Base-by-base conservation (phyloP, 2,329 filamentous ascomycete genomes). In the Colletotrichum plurivorum region DNA sequence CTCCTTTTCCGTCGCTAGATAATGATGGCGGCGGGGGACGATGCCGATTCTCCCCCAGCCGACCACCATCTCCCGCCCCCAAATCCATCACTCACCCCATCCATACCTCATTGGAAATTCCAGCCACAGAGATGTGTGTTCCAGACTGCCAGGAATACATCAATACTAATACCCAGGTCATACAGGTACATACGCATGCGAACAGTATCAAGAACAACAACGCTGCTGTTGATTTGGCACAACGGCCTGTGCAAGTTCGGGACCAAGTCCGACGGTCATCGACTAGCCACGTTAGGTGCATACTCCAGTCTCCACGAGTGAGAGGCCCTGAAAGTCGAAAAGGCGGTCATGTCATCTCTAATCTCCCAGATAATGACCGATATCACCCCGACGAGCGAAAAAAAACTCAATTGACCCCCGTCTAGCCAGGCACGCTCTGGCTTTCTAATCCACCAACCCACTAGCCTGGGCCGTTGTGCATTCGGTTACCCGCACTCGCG, bases 341-440 rank as follows among this genome's bases (percentile, higher is more conserved):
- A 15, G 15, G 45, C 45, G 45, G 52, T 45, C 18, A 51, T 46
- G 52, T 22, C 53, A 22, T 55, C 22, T 41, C 31, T 65, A 60
- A 65, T 69, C 56, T 69, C 66, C 66, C 54, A 51, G 41, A 59
- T 51, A 48, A 60, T 49, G 41, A 54, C 61, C 54, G 54, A 69
- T 65, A 55, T 60, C 66, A 69, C 61, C 27, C 25, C 66, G 48
- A 64, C 45, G 46, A 57, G 39, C 27, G 18, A 27, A n/a, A 63
- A 63, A 63, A 67, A 45, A 43, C 59, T 58, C 65, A 63, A 65
- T 51, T 22, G 41, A 49, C 51, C 54, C 60, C 54, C 48, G 54
- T 54, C 54, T 59, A 68, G 61, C 54, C 61, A 68, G 66, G 61
- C 61, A 63, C 54, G n/a, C 9, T 45, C 48, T 25, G 18, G 31